Base-by-base conservation (phyloP, 495 filamentous ascomycete genomes). In the Hypoxylon rickii region DNA sequence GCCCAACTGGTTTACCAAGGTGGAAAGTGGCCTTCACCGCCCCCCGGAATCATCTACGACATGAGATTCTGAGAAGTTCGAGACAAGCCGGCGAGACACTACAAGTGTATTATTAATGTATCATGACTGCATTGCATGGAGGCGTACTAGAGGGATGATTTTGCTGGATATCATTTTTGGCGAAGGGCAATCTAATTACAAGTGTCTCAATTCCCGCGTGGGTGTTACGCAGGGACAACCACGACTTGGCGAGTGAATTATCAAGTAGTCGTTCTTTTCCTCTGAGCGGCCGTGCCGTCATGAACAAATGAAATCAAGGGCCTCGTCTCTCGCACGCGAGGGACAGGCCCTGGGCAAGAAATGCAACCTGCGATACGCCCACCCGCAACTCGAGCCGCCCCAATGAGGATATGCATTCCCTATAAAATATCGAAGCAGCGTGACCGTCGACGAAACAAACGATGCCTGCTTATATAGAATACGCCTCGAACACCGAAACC, bases 1-100 rank as follows among this genome's bases (percentile, higher is more conserved):
- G 63, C 80, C 51, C 56, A 67, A 48, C 80, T 85, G 65, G 75
- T 73, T 42, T 53, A 81, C 65, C 46, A 80, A 34, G 21, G 43
- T 69, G 11, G 63, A 69, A 51, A 70, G 58, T n/a, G 63, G 63
- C 10, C 54, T 69, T 41, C 63, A 60, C 2, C 57, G 58, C 3
- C 48, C 44, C 16, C 24, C 39, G 20, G 48, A 37, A 42, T 43
- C 39, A 11, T 13, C 47, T 38, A n/a, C 41, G 4, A 38, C 55
- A 21, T 64, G 17, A 50, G n/a, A 8, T 22, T 15, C 3, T 16
- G 8, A 5, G 3, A 16, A 7, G 4, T 38, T 5, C 3, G 1
- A n/a, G 15, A 17, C 6, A 13, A 38, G 7, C 32, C 6, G 12
- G n/a, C 5, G n/a, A 22, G 42, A 32, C 17, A 44, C 38, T 19